Conservation (phyloP, 2,329 filamentous ascomycete genomes). For the Alternaria alternata region DNA sequence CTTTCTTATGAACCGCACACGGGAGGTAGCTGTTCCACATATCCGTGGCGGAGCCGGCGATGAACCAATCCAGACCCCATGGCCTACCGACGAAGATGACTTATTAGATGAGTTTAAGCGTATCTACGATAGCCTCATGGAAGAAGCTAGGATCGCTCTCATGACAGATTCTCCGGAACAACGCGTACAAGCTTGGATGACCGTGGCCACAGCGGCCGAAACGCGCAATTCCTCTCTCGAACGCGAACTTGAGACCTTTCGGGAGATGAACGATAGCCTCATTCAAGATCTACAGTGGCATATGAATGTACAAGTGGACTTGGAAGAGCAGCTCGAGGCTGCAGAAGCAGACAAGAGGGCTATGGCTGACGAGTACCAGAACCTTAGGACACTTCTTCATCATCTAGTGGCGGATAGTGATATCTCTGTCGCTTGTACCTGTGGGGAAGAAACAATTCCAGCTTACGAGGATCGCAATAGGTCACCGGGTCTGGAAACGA, state of each 20-base stretch:
- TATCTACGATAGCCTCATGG: constrained; percentile 2
- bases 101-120: not conserved
- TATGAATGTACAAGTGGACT: constrained; percentile 7
- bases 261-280: constrained; percentile 11
- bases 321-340: constrained; percentile 4
- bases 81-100: not conserved
- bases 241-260: constrained; percentile 7
- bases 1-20: not conserved
- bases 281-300: constrained; percentile 15
- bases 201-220: constrained; percentile 1
- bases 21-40: not conserved
- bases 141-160: not conserved
- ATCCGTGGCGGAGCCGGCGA: not conserved
- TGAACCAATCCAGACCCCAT: not conserved
- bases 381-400: not conserved
- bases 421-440: not conserved
- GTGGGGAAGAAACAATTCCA: not conserved
- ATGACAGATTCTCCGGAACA: not conserved
- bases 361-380: not conserved
- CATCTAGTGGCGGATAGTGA: not conserved
- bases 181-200: constrained; percentile 6
- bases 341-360: constrained; percentile 2
- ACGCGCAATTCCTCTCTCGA: constrained; percentile 17
- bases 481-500: not conserved
- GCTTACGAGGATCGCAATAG: too few relatives aligned